Evolutionary conservation across 73 alveolate species (phyloP), one percentile per base, ranked within the genome.

Genomic region (Symbiodinium natans): DNA sequence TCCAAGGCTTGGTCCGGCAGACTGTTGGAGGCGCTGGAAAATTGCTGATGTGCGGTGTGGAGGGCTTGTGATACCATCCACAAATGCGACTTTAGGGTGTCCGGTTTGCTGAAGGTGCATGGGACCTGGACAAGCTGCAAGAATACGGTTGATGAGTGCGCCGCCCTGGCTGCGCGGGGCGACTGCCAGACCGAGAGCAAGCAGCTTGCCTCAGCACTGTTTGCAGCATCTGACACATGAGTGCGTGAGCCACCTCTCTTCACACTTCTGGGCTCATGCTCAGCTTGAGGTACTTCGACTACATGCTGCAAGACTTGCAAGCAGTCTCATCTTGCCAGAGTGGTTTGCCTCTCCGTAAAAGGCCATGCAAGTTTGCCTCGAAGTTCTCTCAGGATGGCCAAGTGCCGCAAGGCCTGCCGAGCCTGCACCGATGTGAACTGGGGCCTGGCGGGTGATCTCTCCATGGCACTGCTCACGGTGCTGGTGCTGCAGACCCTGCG

Each of bases 381-480:
- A 36, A 29, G 85, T 2, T 43, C 48, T 34, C 42, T 15, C 17
- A 90, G 97, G 97, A 90, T 90, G 97, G 89, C 77, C 39, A 82
- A 90, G 40, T 90, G 97, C 97, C 77, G 80, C 42, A 90, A 90
- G 80, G 97, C 97, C 2, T 90, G 97, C 29, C 87, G 97, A 25
- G 87, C 88, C 36, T 90, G 97, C 48, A 68, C 97, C 56, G 52
- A 68, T 43, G 39, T 71, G 52, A 84, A 71, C 40, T 90, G 87
- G 97, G 97, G 97, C 52, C 29, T 90, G 52, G 80, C 87, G 3
- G 97, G 97, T 6, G 97, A 90, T 38, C 40, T 90, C 25, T 23
- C 40, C 21, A 54, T 90, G 41, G 97, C 80, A 40, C 89, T 90
- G 36, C 89, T 41, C 40, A 90, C 97, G 3, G 54, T 85, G 38